Evolutionary conservation across 2,329 filamentous ascomycete genomes (phyloP).

Genomic region (Elsinoe arachidis): DNA sequence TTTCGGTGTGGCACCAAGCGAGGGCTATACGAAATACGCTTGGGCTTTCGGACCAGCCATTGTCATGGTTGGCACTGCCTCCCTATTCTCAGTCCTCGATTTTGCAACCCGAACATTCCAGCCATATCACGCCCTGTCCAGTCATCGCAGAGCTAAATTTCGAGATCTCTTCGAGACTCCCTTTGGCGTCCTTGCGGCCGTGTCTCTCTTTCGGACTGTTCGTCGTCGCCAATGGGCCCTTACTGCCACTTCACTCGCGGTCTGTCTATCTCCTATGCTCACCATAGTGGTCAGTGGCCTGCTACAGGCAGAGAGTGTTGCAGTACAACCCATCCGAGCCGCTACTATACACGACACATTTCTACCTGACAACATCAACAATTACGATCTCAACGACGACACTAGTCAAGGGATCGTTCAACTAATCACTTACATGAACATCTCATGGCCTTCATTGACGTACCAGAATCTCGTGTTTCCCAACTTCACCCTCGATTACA

Average conservation of each 20-base stretch:
- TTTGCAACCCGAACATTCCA: neutral
- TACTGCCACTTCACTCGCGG: neutral
- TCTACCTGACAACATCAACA: neutral
- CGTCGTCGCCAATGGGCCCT: neutral
- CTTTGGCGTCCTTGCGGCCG: neutral
- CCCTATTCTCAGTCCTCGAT: neutral
- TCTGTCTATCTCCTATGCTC: neutral
- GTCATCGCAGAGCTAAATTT: neutral
- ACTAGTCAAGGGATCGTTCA: neutral
- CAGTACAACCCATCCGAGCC: neutral
- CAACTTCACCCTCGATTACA: neutral
- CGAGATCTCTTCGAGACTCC: neutral
- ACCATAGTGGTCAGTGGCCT: neutral
- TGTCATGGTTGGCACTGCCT: neutral
- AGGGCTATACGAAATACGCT: neutral
- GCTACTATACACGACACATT: neutral
- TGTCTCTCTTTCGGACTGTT: neutral
- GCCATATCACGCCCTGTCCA: neutral
- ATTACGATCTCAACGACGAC: neutral
- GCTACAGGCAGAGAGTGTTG: neutral
- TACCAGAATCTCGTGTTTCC: neutral
- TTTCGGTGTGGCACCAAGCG: neutral
- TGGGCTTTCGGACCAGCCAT: neutral
- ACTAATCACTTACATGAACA: neutral
- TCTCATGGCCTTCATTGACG: neutral